Base-by-base conservation (phyloP, 2,329 filamentous ascomycete species). In the Penicillium palitans region DNA sequence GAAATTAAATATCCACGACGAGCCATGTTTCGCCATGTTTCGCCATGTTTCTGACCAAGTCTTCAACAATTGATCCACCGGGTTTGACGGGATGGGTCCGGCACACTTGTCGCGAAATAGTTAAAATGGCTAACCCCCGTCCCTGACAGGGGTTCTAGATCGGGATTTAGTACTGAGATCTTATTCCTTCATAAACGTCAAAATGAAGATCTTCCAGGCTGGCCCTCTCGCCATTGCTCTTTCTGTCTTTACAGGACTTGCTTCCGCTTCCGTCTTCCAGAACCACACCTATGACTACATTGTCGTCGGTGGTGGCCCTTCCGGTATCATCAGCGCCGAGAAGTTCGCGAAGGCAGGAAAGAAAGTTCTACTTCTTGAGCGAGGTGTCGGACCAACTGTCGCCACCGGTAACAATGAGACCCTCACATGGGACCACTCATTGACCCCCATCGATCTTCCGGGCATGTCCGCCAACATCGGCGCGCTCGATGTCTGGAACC, bases 391-490 rank as follows among this genome's bases (percentile, higher is more conserved):
- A 15, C 66, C 66, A 12, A 69, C 67, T 5, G 65, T 68, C 21
- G 55, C 61, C 10, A 69, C 66, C 4, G 67, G 67, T 21, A 60
- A 65, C 12, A 68, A 67, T 25, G 59, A 66, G 10, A 68, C 67
- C 24, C 62, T 69, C 12, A 8, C 47, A 27, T 69, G 66, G 67
- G 62, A 67, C 52, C 55, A 63, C 35, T 49, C 50, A 19, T 45
- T 69, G 52, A 71, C 69, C 3, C 49, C 65, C 0, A 66, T 71
- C 40, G 69, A 70, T 50, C 53, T 71, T 6, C 69, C 69, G 3
- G 68, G 69, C 7, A 40, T 71, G 8, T 70, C 68, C 13, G 67
- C 63, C 8, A 59, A 69, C 27, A 59, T 71, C 42, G 69, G 63
- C 2, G 39, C 50, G 13, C 57, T 65, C 19, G 50, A 57, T 46